Base-by-base conservation (phyloP, 2,329 filamentous ascomycete genomes). In the Neonectria faginata region DNA sequence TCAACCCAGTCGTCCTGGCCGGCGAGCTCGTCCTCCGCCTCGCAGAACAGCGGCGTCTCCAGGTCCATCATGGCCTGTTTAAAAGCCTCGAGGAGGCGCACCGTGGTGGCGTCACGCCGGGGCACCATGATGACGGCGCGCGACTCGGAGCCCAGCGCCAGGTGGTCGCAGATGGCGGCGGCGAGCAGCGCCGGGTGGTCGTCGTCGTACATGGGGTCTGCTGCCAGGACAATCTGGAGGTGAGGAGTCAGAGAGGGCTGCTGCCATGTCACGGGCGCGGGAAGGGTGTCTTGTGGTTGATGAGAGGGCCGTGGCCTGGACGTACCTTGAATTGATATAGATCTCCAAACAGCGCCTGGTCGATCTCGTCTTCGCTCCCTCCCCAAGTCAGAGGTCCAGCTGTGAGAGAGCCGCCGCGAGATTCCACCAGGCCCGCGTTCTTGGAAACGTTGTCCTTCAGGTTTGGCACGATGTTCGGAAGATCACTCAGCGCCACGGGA, bases 191-290 rank as follows among this genome's bases (percentile, higher is more conserved):
- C 79, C 0, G 95, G 93, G 74, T 98, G 96, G 4, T 92, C 86
- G 53, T 94, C 86, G 50, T 94, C 93, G 79, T 98, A 98, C 20
- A 99, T 82, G 0, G 93, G 88, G 77, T 99, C 96, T 3, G 95
- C 93, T 2, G 89, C 93, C 3, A 99, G 84, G 47, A 98, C 88
- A 59, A 97, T 81, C 83, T 91, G 77, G 6, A 53, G 33, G 41
- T 25, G 47, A 16, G 52, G 33, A 64, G 52, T 70, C 50, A 65
- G 33, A 60, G 14, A 53, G 25, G 31, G 41, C 54, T 59, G 59
- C 55, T 60, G 64, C 66, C 55, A 33, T 51, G 60, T 57, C 45
- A 63, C 25, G 45, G 55, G 18, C 42, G 31, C 27, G 47, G 31
- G 29, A 45, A 14, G 39, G 47, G 31, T 25, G 33, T n/a, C 36